Base-by-base conservation (phyloP, 2,329 filamentous ascomycete species). In the Pezicula radicicola region DNA sequence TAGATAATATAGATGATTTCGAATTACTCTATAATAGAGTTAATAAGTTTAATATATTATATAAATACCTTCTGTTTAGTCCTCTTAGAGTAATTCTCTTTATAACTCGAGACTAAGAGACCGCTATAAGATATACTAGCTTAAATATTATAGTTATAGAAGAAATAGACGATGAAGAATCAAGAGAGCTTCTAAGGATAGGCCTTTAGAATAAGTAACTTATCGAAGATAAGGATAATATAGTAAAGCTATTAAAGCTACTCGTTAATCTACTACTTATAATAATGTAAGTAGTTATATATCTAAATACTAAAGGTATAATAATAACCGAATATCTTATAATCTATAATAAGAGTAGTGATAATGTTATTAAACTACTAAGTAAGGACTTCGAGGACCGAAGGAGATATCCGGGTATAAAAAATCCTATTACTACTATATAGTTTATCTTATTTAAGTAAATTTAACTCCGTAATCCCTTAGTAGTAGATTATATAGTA, bases 161-260 rank as follows among this genome's bases (percentile, higher is more conserved):
- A 18, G 10, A 39, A 16, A 48, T 48, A 33, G 33, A 39, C 25
- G 15, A 48, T 25, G 13, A 36, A 3, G 46, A 48, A 40, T 48
- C 46, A 21, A 25, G 33, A 16, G n/a, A 39, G 37, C 33, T 48
- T 39, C 33, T 48, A 16, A 25, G 36, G 21, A 15, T n/a, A 36
- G 19, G 27, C 21, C 35, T 65, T 60, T 43, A 56, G 56, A 48
- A 48, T 33, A 48, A 25, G 19, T 16, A 46, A 46, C 25, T 46
- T 6, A 46, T 46, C 44, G 19, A 46, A 46, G 44, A 46, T 30
- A 46, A 30, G 30, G 27, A 46, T 16, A 16, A n/a, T 15, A 33
- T 30, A 27, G 16, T 27, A 9, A 30, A 2, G 33, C 33, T 48
- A 40, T n/a, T 48, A 36, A 19, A 39, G 21, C 27, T 18, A 16